phyloP scores from a whole-genome alignment of 805 yeast species.

The Starmerella davenportii region DNA sequence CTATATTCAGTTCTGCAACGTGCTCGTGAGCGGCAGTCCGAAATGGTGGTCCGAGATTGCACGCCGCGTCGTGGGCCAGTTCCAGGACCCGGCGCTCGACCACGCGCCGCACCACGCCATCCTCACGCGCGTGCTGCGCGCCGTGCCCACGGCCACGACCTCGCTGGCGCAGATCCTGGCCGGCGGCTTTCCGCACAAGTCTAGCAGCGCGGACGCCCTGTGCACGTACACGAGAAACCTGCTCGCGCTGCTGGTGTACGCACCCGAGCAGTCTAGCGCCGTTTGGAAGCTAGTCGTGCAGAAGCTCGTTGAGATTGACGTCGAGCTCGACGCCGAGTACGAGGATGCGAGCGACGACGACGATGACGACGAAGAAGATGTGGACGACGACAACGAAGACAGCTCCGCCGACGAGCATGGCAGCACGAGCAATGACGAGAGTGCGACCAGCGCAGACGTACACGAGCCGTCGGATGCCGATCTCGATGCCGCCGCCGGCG shows the following conservation, averaged over 20 bases:
- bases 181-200: conserved; percentile 62
- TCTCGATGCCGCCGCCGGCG: not conserved
- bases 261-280: conserved; percentile 53
- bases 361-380: conserved; percentile 13
- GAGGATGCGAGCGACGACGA: conserved; percentile 25
- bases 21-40: conserved; percentile 70
- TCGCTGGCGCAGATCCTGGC: conserved; percentile 41
- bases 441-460: not conserved
- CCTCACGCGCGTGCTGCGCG: conserved; percentile 42
- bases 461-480: not conserved
- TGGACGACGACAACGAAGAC: conserved; percentile 20
- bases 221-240: conserved; percentile 46
- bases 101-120: conserved; percentile 43
- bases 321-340: conserved; percentile 72
- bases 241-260: conserved; percentile 42
- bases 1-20: conserved; percentile 55
- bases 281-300: conserved; percentile 72
- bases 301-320: conserved; percentile 69
- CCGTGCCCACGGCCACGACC: conserved; percentile 67
- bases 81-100: conserved; percentile 22
- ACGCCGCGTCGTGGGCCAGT: conserved; percentile 44
- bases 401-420: conserved; percentile 19
- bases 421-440: conserved; percentile 7
- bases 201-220: conserved; percentile 29
- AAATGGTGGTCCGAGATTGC: conserved; percentile 82